Base-by-base conservation (phyloP, 768 basidiomycete species). In the Nidularia sp. region DNA sequence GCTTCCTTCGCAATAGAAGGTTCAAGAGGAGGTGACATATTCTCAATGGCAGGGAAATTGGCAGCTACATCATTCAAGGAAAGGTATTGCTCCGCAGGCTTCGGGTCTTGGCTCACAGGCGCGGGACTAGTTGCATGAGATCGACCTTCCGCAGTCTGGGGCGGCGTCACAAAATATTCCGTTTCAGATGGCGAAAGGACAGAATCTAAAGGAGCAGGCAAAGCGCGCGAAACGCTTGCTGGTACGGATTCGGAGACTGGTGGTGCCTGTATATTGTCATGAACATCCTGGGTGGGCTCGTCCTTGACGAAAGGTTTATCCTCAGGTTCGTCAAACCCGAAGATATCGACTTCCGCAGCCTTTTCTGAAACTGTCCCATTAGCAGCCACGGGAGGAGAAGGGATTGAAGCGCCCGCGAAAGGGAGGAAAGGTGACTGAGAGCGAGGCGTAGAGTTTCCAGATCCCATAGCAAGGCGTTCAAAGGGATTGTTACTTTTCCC, bases 401-500 rank as follows among this genome's bases (percentile, higher is more conserved):
- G 64, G 1, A 66, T 50, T 3, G 75, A 58, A 18, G 69, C 50
- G 53, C 69, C 64, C 31, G 72, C 62, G 58, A 83, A 79, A 0
- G 84, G 71, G 48, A 78, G 63, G 64, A 86, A 85, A 1, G 86
- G 84, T 0, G 85, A 85, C 53, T 79, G 77, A 1, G 84, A 75
- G 34, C 79, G 80, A 48, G 75, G 73, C 12, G 63, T 66, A 12
- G 71, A 63, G 33, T 65, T 65, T 45, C 70, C 76, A 25, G 72
- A 68, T 35, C 75, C 66, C 71, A 77, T 75, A 1, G 75, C 73
- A 32, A 94, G 66, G 45, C 86, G 74, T 53, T 91, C 93, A 62
- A 98, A 98, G 3, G 94, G 95, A 65, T 98, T 98, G 62, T 88
- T 96, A 61, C 90, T 93, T 73, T 90, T 90, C 15, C 39, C 39